A percentile compares a stretch with the other conserved stretches of the same genome.
Evolutionary conservation across 164 flowering plant species (phyloP).

Genomic region (Pachysandra terminalis): DNA sequence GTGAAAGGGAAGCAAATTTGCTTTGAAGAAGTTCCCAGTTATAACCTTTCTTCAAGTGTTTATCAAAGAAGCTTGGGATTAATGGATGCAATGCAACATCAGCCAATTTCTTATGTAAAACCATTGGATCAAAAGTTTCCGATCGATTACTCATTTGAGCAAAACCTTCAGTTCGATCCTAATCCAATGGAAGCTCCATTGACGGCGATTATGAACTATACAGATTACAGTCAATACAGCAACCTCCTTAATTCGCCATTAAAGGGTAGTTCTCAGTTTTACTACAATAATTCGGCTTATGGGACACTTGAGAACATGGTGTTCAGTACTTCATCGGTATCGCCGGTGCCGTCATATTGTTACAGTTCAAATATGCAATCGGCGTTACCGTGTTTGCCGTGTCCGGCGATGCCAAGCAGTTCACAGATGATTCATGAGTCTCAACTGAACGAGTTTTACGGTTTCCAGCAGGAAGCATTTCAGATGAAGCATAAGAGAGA

Average conservation of each 20-base stretch:
- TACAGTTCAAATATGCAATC: background rate
- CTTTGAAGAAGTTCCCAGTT: background rate
- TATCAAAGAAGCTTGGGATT: background rate
- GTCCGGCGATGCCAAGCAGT: too few relatives aligned
- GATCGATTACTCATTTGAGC: background rate
- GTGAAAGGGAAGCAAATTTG: background rate
- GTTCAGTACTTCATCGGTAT: background rate
- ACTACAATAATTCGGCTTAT: background rate
- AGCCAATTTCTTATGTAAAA: background rate
- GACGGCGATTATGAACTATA: background rate
- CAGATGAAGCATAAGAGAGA: background rate
- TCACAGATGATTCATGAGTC: background rate
- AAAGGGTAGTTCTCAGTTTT: background rate
- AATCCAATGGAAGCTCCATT: background rate
- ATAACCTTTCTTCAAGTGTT: background rate
- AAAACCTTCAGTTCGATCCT: background rate
- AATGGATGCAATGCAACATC: background rate
- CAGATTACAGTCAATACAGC: background rate
- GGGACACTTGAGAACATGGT: background rate
- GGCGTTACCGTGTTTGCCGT: background rate
- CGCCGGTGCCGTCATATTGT: background rate
- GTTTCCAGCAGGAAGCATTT: background rate
- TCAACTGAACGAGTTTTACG: background rate
- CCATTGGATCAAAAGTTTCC: background rate
- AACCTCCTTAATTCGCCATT: background rate